These are phyloP conservation scores for Ogataea populi-albae DNA, from an alignment of 805 yeast genomes.

Conservation along the genomic window DNA sequence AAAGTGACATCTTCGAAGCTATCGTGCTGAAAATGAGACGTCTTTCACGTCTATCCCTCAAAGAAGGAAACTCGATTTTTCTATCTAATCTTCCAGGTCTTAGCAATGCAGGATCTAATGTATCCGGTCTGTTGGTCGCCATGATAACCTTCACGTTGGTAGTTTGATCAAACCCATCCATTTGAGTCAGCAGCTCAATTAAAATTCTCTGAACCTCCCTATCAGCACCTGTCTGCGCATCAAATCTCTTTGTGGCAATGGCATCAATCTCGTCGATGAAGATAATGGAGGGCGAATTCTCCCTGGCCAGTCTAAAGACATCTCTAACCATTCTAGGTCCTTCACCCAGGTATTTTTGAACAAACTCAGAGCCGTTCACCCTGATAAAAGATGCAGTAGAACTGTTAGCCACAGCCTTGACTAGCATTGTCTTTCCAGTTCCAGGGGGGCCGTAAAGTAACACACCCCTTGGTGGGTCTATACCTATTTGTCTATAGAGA, in stretches of 20 bases:
- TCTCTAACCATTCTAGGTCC: constrained; percentile 99
- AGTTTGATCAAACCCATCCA: constrained; percentile 98
- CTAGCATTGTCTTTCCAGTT: constrained; percentile 98
- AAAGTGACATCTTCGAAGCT: constrained; percentile 95
- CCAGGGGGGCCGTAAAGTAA: constrained; percentile 99
- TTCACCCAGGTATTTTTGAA: constrained; percentile 96
- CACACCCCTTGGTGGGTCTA: constrained; percentile 98
- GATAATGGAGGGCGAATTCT: constrained; percentile 94
- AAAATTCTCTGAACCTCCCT: constrained; percentile 98
- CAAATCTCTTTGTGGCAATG: constrained; percentile 97
- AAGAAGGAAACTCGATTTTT: constrained; percentile 94
- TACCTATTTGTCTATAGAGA: constrained; percentile 94
- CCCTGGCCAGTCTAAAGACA: constrained; percentile 95
- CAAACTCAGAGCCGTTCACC: constrained; percentile 97
- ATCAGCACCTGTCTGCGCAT: constrained; percentile 99
- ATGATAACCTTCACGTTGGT: constrained; percentile 95
- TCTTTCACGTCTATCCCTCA: constrained; percentile 97
- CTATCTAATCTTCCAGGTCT: constrained; percentile 99
- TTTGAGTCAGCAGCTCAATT: constrained; percentile 92
- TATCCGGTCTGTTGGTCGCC: constrained; percentile 99
- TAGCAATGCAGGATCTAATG: constrained; percentile 95
- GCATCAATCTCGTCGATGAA: constrained; percentile 99
- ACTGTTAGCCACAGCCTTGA: constrained; percentile 96
- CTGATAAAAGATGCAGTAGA: constrained; percentile 95
- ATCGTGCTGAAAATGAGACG: constrained; percentile 93